phyloP scores from a whole-genome alignment of 2,329 filamentous ascomycete genomes.

The Pseudogymnoascus sp. region DNA sequence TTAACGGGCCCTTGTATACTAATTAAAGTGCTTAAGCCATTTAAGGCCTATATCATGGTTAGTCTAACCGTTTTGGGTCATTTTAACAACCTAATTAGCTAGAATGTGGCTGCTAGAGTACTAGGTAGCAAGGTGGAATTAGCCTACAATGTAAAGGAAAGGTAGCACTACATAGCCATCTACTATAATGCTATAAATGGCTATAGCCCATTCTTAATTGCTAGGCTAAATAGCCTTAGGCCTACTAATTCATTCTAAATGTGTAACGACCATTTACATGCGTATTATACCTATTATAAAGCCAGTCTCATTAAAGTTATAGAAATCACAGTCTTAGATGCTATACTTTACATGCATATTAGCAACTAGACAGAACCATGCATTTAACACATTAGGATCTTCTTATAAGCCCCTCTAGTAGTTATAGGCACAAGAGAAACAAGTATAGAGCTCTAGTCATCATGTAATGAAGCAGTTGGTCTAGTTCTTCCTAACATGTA shows the following conservation, averaged over 20 bases:
- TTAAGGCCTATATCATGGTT: slow-evolving; percentile 28
- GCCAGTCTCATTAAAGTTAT: too few relatives aligned
- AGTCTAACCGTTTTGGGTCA: slow-evolving; percentile 30
- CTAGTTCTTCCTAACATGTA: slow-evolving; percentile 12
- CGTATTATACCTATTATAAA: slow-evolving; percentile 21
- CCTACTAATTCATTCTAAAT: slow-evolving; percentile 14
- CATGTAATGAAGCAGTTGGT: slow-evolving; percentile 13
- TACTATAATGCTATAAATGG: slow-evolving; percentile 21
- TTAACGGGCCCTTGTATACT: slow-evolving; percentile 22
- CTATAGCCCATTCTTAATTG: slow-evolving; percentile 24
- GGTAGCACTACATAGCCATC: slow-evolving; percentile 18
- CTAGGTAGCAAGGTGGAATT: slow-evolving; percentile 20
- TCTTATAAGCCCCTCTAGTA: slow-evolving; percentile 17
- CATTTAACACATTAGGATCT: slow-evolving; percentile 17
- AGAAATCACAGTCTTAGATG: slow-evolving; percentile 17
- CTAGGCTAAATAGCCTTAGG: slow-evolving; percentile 18
- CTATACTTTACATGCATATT: slow-evolving; percentile 18
- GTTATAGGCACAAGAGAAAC: slow-evolving; percentile 11
- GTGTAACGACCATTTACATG: slow-evolving; percentile 16
- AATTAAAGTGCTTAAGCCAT: slow-evolving; percentile 32
- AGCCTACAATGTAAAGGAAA: slow-evolving; percentile 23
- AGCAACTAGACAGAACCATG: slow-evolving; percentile 16
- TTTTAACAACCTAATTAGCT: slow-evolving; percentile 25
- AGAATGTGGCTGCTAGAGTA: slow-evolving; percentile 23
- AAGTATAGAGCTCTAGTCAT: slow-evolving; percentile 6